Percentiles rank a stretch among this genome's conserved stretches.
Evolutionary conservation across 768 basidiomycete genomes (phyloP).

Genomic region (Coprinopsis marcescibilis): DNA sequence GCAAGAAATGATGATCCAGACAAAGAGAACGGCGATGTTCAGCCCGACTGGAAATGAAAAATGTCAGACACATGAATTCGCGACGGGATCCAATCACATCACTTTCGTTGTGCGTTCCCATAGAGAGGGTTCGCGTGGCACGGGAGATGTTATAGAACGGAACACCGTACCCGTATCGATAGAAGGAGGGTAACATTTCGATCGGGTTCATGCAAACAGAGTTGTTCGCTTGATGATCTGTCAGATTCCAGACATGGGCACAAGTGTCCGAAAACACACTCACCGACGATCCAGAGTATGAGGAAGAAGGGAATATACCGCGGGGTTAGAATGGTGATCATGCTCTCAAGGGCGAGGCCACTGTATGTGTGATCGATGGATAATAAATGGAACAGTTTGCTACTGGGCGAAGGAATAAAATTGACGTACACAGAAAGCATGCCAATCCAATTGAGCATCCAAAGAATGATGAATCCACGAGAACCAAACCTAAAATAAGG

Average conservation of each 20-base stretch:
- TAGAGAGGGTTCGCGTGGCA: constrained; percentile 57
- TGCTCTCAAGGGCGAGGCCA: constrained; percentile 57
- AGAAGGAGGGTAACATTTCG: constrained; percentile 50
- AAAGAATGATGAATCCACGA: constrained; percentile 57
- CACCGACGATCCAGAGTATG: constrained; percentile 64
- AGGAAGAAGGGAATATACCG: constrained; percentile 60
- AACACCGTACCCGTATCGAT: constrained; percentile 60
- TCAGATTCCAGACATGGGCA: background rate
- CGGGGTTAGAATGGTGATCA: constrained; percentile 54
- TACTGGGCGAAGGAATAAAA: background rate
- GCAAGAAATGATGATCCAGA: constrained; percentile 48
- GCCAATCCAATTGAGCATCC: constrained; percentile 63
- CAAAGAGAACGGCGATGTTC: constrained; percentile 52
- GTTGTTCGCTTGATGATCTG: constrained; percentile 42
- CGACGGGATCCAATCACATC: constrained; percentile 16
- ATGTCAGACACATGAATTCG: background rate
- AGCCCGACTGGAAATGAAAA: constrained; percentile 39
- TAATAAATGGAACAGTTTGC: background rate
- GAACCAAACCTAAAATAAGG: constrained; percentile 34
- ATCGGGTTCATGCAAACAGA: constrained; percentile 57
- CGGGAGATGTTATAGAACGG: constrained; percentile 70
- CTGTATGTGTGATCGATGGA: constrained; percentile 23
- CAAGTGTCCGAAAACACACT: constrained; percentile 9
- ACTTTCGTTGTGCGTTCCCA: constrained; percentile 59
- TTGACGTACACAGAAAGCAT: constrained; percentile 53